Evolutionary conservation across 2,329 filamentous ascomycete species (phyloP).

Genomic region (Penicillium sp.): DNA sequence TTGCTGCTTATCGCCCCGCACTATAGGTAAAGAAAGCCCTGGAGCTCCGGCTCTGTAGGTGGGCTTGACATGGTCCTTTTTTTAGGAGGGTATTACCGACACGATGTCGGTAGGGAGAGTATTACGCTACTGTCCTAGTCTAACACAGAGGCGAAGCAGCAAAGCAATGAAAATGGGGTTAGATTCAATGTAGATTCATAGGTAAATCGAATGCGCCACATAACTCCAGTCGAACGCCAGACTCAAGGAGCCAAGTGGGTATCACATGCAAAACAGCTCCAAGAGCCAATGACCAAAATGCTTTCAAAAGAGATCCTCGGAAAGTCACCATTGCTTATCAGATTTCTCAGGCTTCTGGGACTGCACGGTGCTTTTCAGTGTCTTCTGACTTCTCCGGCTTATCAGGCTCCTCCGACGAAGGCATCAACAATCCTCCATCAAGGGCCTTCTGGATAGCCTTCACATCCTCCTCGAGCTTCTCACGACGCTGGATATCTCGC

Average conservation of each 20-base stretch:
- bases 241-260: background rate
- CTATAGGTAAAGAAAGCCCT: background rate
- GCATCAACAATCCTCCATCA: conserved; percentile 27
- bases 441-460: conserved; percentile 47
- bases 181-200: background rate
- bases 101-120: background rate
- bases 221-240: background rate
- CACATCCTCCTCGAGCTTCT: conserved; percentile 48
- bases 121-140: too few relatives aligned
- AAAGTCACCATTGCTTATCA: background rate
- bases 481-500: conserved; percentile 37
- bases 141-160: background rate
- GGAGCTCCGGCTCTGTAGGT: background rate
- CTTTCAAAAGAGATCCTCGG: too few relatives aligned
- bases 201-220: background rate
- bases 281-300: background rate
- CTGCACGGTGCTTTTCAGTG: background rate
- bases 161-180: background rate
- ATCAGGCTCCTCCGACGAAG: background rate
- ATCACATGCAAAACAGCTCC: background rate
- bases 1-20: conserved; percentile 1
- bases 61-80: background rate
- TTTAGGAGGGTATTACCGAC: background rate
- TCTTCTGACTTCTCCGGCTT: background rate
- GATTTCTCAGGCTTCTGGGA: background rate